Conservation (phyloP, 2,329 filamentous ascomycete species). For the Colletotrichum chrysophilum region DNA sequence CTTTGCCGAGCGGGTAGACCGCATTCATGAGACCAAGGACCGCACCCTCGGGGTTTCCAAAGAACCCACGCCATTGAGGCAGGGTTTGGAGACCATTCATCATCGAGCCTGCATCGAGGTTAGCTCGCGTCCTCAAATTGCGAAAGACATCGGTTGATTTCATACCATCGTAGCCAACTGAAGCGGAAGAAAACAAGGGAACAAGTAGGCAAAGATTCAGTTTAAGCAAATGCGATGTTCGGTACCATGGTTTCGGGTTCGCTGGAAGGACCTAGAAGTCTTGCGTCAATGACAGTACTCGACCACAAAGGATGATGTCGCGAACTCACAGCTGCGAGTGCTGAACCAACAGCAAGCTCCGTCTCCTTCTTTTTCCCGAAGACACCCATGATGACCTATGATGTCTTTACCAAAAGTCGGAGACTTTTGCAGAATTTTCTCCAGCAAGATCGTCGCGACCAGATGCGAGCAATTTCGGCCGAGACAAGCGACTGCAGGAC, state of each 20-base stretch:
- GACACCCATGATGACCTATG: neutral
- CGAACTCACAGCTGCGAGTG: neutral
- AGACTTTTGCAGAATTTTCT: neutral
- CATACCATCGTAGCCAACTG: conserved; percentile 44
- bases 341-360: neutral
- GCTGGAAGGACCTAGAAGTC: conserved; percentile 39
- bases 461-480: neutral
- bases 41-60: conserved; percentile 21
- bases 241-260: conserved; percentile 47
- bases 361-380: neutral
- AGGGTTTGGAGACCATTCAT: conserved; percentile 46
- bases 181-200: conserved; percentile 45
- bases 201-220: conserved; percentile 49
- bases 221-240: conserved; percentile 42
- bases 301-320: too few species aligned
- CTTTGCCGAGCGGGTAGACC: conserved; percentile 11
- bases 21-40: conserved; percentile 14
- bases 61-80: conserved; percentile 39
- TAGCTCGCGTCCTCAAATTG: neutral
- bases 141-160: neutral
- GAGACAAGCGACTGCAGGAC: neutral
- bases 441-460: neutral
- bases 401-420: rapidly evolving
- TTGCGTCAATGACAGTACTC: neutral
- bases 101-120: conserved; percentile 31